Evolutionary conservation across 1,284 basidiomycete species (phyloP).

Genomic region (Irpex rosettiformis): DNA sequence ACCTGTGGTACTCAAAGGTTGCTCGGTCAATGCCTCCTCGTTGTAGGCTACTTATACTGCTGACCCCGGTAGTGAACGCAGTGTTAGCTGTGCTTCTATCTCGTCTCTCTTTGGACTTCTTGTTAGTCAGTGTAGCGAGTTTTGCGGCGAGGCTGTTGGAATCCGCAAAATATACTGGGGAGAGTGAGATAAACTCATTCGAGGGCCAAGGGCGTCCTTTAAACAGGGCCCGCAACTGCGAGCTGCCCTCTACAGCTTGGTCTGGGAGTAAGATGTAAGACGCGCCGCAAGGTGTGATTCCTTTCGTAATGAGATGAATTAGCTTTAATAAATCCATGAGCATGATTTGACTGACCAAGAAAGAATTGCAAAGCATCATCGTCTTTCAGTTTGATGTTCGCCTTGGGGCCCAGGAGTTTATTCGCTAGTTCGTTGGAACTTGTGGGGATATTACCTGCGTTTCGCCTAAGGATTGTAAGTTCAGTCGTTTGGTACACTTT

Average conservation of each 20-base stretch:
- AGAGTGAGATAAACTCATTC: slow-evolving; percentile 29
- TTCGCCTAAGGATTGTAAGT: background rate
- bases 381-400: background rate
- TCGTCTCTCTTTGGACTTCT: slow-evolving; percentile 21
- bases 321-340: background rate
- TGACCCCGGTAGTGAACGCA: slow-evolving; percentile 18
- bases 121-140: slow-evolving; percentile 20
- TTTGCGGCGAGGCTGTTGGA: slow-evolving; percentile 23
- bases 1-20: slow-evolving; percentile 34
- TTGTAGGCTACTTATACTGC: slow-evolving; percentile 6
- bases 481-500: background rate
- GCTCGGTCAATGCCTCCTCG: slow-evolving; percentile 21
- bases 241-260: slow-evolving; percentile 7
- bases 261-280: slow-evolving; percentile 30
- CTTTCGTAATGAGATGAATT: slow-evolving; percentile 13
- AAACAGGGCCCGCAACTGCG: background rate
- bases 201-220: slow-evolving; percentile 6
- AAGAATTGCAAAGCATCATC: background rate
- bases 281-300: slow-evolving; percentile 30
- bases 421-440: background rate
- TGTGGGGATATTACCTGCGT: slow-evolving; percentile 3
- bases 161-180: slow-evolving; percentile 29
- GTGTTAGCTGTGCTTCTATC: slow-evolving; percentile 31
- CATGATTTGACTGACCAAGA: background rate
- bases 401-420: background rate